Conservation (phyloP, 345 rosid species). For the Sonneratia caseolaris region DNA sequence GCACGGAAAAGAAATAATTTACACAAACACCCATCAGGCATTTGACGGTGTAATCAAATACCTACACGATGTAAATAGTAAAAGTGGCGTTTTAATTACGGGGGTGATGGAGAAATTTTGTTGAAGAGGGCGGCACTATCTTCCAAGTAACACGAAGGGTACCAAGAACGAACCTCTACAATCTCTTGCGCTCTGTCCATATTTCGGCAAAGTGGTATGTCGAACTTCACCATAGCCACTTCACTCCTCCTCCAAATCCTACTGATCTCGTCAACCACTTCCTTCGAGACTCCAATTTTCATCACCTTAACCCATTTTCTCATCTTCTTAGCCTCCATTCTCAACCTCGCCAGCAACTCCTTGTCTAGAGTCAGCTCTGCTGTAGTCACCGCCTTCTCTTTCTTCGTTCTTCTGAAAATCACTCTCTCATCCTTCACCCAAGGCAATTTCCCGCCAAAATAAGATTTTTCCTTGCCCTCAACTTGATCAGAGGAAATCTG, state of each 20-base stretch:
- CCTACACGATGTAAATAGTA: background rate
- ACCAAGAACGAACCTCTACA: slow-evolving; percentile 45
- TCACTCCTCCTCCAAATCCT: slow-evolving; percentile 44
- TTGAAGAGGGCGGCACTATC: background rate
- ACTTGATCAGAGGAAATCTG: slow-evolving; percentile 20
- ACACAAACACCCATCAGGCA: background rate
- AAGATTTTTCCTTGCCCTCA: slow-evolving; percentile 8
- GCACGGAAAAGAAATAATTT: slow-evolving; percentile 12
- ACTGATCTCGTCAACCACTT: slow-evolving; percentile 49
- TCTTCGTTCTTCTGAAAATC: slow-evolving; percentile 45
- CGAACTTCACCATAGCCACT: slow-evolving; percentile 69
- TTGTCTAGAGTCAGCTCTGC: slow-evolving; percentile 50
- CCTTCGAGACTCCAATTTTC: slow-evolving; percentile 73
- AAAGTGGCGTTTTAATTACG: background rate
- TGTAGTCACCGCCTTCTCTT: slow-evolving; percentile 35
- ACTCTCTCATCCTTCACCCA: slow-evolving; percentile 46
- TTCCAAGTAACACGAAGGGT: background rate
- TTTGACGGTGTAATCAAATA: background rate
- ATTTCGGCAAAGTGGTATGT: slow-evolving; percentile 59
- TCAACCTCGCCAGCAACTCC: slow-evolving; percentile 45
- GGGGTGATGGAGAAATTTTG: background rate
- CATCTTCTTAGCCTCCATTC: slow-evolving; percentile 48
- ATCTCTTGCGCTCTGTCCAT: slow-evolving; percentile 86
- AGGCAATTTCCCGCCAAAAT: slow-evolving; percentile 43
- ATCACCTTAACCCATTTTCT: slow-evolving; percentile 77